Evolutionary conservation across 495 filamentous ascomycete species (phyloP).

Genomic region (Hypoxylon crocopeplum): DNA sequence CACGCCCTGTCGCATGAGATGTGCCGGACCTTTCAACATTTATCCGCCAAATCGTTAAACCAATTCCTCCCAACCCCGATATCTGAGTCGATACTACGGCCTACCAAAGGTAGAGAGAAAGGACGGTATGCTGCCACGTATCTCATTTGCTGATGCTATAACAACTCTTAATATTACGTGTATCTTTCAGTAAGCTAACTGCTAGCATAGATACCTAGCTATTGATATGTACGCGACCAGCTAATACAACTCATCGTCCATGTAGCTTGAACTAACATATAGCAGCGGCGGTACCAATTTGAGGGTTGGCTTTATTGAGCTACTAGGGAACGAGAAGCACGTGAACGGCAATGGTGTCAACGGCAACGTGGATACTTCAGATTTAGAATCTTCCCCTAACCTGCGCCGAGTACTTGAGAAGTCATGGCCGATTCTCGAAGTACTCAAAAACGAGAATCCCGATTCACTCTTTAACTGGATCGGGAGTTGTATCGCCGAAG

Average conservation of each 20-base stretch:
- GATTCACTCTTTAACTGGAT: slow-evolving; percentile 83
- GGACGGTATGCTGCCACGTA: slow-evolving; percentile 56
- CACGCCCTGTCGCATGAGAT: slow-evolving; percentile 68
- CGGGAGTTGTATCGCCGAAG: slow-evolving; percentile 74
- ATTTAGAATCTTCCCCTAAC: slow-evolving; percentile 43
- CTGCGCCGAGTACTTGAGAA: slow-evolving; percentile 69
- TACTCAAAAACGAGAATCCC: slow-evolving; percentile 77
- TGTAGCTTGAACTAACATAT: slow-evolving; percentile 8
- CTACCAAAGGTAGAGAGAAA: slow-evolving; percentile 62
- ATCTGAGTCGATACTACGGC: slow-evolving; percentile 65
- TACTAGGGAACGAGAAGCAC: slow-evolving; percentile 56
- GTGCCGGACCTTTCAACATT: slow-evolving; percentile 62
- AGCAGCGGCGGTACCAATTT: slow-evolving; percentile 76
- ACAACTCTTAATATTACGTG: background rate
- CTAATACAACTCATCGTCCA: background rate
- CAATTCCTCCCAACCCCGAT: slow-evolving; percentile 85
- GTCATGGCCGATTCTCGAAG: slow-evolving; percentile 79
- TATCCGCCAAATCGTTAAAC: slow-evolving; percentile 69
- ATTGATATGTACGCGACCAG: slow-evolving; percentile 70
- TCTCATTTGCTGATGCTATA: slow-evolving; percentile 14
- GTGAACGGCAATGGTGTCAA: slow-evolving; percentile 20
- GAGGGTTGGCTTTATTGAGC: slow-evolving; percentile 77
- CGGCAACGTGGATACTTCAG: background rate
- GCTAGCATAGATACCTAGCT: slow-evolving; percentile 64
- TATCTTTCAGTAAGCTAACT: slow-evolving; percentile 26